Evolutionary conservation across 306 rosid species (phyloP).

Genomic region (Quercus dentata): DNA sequence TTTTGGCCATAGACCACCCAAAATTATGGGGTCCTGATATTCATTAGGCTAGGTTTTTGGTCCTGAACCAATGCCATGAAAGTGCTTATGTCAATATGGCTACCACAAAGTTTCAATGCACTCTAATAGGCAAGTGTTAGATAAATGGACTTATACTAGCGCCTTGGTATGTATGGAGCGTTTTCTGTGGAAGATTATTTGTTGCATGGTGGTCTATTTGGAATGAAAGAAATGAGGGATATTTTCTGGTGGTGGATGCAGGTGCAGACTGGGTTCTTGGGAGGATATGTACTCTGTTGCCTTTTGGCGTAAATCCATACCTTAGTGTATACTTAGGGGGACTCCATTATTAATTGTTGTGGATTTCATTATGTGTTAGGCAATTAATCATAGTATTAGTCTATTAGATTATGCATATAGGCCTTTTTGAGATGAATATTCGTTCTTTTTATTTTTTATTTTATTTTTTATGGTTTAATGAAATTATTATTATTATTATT

Average conservation of each 20-base stretch:
- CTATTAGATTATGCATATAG: not conserved
- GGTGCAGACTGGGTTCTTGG: not conserved
- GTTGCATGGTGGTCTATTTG: not conserved
- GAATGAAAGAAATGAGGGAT: not conserved
- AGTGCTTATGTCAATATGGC: not conserved
- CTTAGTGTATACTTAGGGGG: not conserved
- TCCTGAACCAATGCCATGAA: not conserved
- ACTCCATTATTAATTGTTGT: not conserved
- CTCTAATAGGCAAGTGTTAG: not conserved
- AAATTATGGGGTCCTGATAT: not conserved
- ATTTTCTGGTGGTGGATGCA: not conserved
- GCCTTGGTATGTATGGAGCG: not conserved
- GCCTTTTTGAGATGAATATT: not conserved
- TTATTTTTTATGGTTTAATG: not conserved
- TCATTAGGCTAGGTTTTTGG: not conserved
- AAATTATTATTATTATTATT: not conserved
- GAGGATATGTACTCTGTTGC: not conserved
- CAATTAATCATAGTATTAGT: too few species aligned
- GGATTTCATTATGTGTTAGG: too few species aligned
- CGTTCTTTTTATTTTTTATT: not conserved
- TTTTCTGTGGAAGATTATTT: not conserved
- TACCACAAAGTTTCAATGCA: not conserved
- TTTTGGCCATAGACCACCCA: not conserved
- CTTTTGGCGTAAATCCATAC: not conserved
- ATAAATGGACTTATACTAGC: not conserved